Evolutionary conservation across 352 stramenopile species (phyloP), one percentile per base, ranked within the genome.

Genomic region (Thalassiosira livingstoniorum): DNA sequence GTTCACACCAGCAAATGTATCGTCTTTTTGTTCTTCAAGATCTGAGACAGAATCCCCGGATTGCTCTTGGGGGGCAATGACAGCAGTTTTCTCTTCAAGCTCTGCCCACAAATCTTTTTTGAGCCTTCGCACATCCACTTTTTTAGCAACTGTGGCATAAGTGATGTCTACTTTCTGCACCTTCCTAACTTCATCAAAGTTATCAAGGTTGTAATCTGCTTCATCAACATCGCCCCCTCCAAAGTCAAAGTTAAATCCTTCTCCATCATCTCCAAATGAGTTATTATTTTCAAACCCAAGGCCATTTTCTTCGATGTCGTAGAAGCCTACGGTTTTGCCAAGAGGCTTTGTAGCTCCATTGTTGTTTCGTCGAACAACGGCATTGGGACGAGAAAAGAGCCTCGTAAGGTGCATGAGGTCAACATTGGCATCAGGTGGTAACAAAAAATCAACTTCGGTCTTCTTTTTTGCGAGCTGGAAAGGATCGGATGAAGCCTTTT

Each of bases 71-170:
- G 70, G 65, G 45, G 53, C 55, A 18, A 77, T 4, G 57, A 73
- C 34, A n/a, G 47, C 43, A 71, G 87, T 89, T 51, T 78, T 86
- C 13, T 64, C 62, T 80, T 96, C 83, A n/a, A 97, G 83, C 39
- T 96, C 87, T 25, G 91, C 86, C 97, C 97, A 99, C 37, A 99
- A 94, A 83, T 97, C 97, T 2, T 92, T 91, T 89, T 99, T 99
- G 13, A 99, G 89, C 55, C 97, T 95, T 80, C 97, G 98, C 0
- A 99, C 97, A 83, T 99, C 97, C 18, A 99, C 97, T 67, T 97
- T 97, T 82, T 99, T 99, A 21, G 97, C 97, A 43, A 97, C 92
- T 15, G 93, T 96, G 31, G 97, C 97, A 80, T 98, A 98, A 21
- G 83, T 87, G n/a, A 96, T 87, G 57, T 97, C 89, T 74, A 99